These are phyloP conservation scores for Phoenix dactylifera DNA, from an alignment of 176 grass and related monocot genomes.

Conservation along the genomic window DNA sequence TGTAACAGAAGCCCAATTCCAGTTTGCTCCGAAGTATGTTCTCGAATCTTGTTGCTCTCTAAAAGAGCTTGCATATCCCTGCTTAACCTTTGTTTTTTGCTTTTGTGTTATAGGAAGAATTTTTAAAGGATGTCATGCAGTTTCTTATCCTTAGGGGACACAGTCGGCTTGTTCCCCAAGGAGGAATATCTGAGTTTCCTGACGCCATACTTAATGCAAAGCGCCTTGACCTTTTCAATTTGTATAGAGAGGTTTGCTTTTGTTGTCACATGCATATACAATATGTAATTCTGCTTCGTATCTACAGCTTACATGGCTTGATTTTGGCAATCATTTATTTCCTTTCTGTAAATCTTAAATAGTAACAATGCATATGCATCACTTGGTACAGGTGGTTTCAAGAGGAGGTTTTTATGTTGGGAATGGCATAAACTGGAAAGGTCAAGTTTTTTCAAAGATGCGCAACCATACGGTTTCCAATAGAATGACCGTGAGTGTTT, in stretches of 20 bases:
- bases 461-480: constrained; percentile 66
- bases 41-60: not conserved
- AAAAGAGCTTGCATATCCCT: constrained; percentile 1
- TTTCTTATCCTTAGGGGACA: constrained; percentile 57
- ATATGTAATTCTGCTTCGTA: no score
- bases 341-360: not conserved
- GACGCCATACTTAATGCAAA: constrained; percentile 68
- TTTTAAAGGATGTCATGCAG: constrained; percentile 68
- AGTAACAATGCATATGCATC: not conserved
- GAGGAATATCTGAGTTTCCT: constrained; percentile 57
- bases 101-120: constrained; percentile 46
- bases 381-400: constrained; percentile 46
- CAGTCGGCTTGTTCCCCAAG: constrained; percentile 50
- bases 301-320: no score
- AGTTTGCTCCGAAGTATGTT: constrained; percentile 46
- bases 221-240: constrained; percentile 69
- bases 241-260: constrained; percentile 58
- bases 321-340: no score
- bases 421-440: constrained; percentile 89
- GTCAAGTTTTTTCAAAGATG: constrained; percentile 88
- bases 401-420: constrained; percentile 80
- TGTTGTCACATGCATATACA: not conserved
- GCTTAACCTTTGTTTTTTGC: not conserved
- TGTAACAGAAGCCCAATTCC: constrained; percentile 35
- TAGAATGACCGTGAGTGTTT: constrained; percentile 55